These are phyloP conservation scores for Aurantiochytrium sp. DNA, from an alignment of 108 stramenopile genomes.

Conservation along the genomic window DNA sequence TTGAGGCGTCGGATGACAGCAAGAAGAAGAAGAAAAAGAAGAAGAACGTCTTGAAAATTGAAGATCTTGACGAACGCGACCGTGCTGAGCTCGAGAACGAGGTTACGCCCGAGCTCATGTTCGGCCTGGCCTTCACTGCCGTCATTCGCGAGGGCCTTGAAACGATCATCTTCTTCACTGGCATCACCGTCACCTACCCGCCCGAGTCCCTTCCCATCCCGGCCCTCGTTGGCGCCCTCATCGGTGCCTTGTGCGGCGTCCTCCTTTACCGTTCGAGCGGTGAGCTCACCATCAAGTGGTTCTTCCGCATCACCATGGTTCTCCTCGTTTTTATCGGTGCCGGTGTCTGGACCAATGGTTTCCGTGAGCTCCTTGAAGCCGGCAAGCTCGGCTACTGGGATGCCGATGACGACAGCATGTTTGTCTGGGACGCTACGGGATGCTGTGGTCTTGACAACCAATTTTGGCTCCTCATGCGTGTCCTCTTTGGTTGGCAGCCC, in stretches of 20 bases:
- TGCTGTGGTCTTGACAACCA: neutral
- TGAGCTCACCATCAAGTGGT: neutral
- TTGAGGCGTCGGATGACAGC: no score
- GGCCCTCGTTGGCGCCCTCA: neutral
- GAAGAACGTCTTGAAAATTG: neutral
- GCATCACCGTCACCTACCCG: neutral
- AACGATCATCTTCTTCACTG: neutral
- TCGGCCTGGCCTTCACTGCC: neutral
- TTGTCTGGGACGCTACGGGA: neutral
- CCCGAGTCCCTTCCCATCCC: neutral
- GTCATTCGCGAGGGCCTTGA: conserved; percentile 16
- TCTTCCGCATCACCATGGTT: neutral
- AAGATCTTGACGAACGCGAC: neutral
- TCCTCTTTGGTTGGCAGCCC: neutral
- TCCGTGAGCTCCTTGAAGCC: neutral
- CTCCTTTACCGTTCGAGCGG: neutral
- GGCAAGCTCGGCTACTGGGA: neutral
- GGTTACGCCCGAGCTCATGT: neutral
- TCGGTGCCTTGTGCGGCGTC: neutral
- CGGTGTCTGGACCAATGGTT: neutral
- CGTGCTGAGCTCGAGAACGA: neutral
- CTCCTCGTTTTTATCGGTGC: neutral
- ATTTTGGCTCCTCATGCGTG: conserved; percentile 14
- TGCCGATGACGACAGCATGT: neutral
- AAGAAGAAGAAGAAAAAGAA: neutral